Percentiles rank a stretch among this genome's conserved stretches.
phyloP scores from a whole-genome alignment of 257 asterid species.

The Nicotiana noctiflora region DNA sequence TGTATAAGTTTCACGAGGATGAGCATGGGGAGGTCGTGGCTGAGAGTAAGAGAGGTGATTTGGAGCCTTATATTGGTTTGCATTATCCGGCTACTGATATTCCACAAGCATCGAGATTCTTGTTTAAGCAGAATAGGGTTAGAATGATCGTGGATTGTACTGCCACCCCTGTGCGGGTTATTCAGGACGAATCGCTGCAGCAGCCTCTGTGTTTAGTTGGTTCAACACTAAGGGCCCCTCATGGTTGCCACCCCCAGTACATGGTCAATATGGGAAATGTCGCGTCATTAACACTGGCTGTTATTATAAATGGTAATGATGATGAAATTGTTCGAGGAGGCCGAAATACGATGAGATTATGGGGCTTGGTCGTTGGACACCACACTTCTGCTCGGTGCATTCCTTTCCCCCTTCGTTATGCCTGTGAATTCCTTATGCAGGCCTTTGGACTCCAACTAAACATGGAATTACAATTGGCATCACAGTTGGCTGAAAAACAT shows the following conservation, averaged over 20 bases:
- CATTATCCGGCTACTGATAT: slow-evolving; percentile 55
- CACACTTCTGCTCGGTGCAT: slow-evolving; percentile 44
- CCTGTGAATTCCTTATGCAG: slow-evolving; percentile 60
- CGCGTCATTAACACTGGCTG: slow-evolving; percentile 49
- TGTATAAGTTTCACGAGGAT: slow-evolving; percentile 56
- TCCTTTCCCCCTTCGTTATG: slow-evolving; percentile 53
- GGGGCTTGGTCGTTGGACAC: slow-evolving; percentile 64
- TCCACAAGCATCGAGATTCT: slow-evolving; percentile 50
- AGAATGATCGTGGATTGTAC: slow-evolving; percentile 49
- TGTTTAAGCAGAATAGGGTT: slow-evolving; percentile 51
- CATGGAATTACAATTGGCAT: slow-evolving; percentile 53
- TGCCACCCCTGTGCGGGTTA: slow-evolving; percentile 31
- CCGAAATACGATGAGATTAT: slow-evolving; percentile 36
- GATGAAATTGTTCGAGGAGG: slow-evolving; percentile 41
- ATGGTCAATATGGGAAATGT: slow-evolving; percentile 58
- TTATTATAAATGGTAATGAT: slow-evolving; percentile 36
- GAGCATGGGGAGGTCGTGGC: slow-evolving; percentile 64
- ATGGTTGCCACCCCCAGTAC: slow-evolving; percentile 48
- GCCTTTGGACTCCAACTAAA: slow-evolving; percentile 53
- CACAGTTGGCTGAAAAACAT: slow-evolving; percentile 38
- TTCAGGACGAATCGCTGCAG: slow-evolving; percentile 39
- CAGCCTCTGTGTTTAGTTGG: slow-evolving; percentile 52
- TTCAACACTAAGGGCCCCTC: slow-evolving; percentile 55
- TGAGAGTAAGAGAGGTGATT: slow-evolving; percentile 39
- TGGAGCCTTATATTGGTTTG: slow-evolving; percentile 50